Evolutionary conservation across 163 green algal genomes (phyloP).

Genomic region (Prototheca cutis): DNA sequence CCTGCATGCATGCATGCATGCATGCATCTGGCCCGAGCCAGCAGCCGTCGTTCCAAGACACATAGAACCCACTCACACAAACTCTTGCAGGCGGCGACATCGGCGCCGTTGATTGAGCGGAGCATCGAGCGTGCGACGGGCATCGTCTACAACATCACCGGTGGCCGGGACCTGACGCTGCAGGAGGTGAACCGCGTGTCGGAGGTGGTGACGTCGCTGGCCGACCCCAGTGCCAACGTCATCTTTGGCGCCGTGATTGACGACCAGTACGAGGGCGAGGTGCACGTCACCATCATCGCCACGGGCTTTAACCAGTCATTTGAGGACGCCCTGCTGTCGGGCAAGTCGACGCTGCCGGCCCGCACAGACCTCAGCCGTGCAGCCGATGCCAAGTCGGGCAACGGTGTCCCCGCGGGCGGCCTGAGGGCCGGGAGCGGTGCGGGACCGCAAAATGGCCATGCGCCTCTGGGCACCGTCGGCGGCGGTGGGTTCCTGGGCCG

Average conservation of each 20-base stretch:
- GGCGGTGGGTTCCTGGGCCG: neutral
- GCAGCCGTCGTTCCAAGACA: no score
- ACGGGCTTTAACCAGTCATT: constrained; percentile 61
- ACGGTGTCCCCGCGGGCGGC: neutral
- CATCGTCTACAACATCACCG: constrained; percentile 85
- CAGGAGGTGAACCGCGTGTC: constrained; percentile 77
- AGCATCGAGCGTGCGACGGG: constrained; percentile 70
- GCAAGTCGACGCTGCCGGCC: neutral
- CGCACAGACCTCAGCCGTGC: neutral
- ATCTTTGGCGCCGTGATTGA: constrained; percentile 85
- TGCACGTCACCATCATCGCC: constrained; percentile 93
- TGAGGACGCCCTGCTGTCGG: constrained; percentile 49
- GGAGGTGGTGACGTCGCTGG: constrained; percentile 83
- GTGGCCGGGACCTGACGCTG: constrained; percentile 64
- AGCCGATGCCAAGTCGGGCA: neutral
- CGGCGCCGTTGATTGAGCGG: constrained; percentile 64
- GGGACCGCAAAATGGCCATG: neutral
- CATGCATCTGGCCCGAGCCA: no score
- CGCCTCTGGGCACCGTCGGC: neutral
- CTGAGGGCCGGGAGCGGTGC: no score
- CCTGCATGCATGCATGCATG: no score
- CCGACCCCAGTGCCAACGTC: constrained; percentile 77
- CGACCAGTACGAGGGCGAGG: constrained; percentile 47
- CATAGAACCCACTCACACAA: neutral
- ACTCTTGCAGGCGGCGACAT: constrained; percentile 38